These are phyloP conservation scores for Moricandia arvensis DNA, from an alignment of 345 rosid species.

Conservation along the genomic window DNA sequence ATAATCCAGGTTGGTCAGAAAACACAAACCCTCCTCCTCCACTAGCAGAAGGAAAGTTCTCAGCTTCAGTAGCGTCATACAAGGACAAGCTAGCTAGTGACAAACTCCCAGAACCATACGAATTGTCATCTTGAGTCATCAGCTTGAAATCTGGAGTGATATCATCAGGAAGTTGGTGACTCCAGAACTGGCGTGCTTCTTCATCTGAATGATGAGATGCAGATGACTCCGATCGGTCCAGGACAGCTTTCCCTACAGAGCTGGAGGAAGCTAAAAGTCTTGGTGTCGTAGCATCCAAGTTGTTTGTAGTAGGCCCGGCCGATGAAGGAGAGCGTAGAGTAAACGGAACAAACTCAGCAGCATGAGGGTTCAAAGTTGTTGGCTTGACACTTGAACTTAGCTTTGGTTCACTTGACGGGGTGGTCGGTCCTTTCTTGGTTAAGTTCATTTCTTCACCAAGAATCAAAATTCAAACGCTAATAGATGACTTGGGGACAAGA, in stretches of 20 bases:
- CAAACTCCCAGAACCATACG: slow-evolving; percentile 59
- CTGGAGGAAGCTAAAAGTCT: slow-evolving; percentile 55
- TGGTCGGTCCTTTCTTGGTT: slow-evolving; percentile 59
- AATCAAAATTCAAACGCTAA: neutral
- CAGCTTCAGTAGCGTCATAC: slow-evolving; percentile 51
- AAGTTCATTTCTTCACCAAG: slow-evolving; percentile 66
- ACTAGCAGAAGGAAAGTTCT: slow-evolving; percentile 52
- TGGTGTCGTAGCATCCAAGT: slow-evolving; percentile 42
- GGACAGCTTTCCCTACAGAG: slow-evolving; percentile 59
- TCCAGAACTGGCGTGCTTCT: slow-evolving; percentile 89
- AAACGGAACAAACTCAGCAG: slow-evolving; percentile 93
- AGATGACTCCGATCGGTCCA: slow-evolving; percentile 73
- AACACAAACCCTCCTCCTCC: slow-evolving; percentile 48
- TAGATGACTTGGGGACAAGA: too few species aligned
- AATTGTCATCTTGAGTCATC: slow-evolving; percentile 62
- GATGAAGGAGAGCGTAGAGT: slow-evolving; percentile 63
- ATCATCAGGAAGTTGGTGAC: slow-evolving; percentile 92
- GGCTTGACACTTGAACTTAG: slow-evolving; percentile 50
- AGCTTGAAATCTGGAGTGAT: slow-evolving; percentile 92
- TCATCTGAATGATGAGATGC: slow-evolving; percentile 84
- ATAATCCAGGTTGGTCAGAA: slow-evolving; percentile 50
- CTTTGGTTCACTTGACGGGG: slow-evolving; percentile 60
- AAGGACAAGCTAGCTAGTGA: slow-evolving; percentile 77
- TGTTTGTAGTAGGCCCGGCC: slow-evolving; percentile 43
- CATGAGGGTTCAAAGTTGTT: slow-evolving; percentile 86